Conservation (phyloP, 1,139 yeast genomes). For the Suhomyces guaymorum region DNA sequence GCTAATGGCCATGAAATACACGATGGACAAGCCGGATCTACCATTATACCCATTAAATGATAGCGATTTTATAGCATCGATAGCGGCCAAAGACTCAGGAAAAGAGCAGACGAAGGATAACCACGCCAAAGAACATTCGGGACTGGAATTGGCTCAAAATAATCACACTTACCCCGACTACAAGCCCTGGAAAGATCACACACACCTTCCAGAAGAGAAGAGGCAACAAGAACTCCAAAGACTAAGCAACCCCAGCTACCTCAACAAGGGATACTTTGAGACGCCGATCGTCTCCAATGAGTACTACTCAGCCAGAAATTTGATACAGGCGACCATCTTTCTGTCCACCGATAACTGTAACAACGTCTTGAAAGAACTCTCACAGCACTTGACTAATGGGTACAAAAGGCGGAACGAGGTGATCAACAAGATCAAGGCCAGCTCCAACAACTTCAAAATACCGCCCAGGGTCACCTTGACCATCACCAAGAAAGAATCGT, state of each 20-base stretch:
- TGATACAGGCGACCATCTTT: constrained; percentile 46
- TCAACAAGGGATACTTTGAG: constrained; percentile 50
- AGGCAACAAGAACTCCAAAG: constrained; percentile 27
- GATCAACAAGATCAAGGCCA: constrained; percentile 59
- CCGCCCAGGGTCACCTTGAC: constrained; percentile 90
- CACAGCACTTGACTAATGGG: constrained; percentile 60
- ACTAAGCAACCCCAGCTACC: constrained; percentile 33
- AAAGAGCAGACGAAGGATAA: constrained; percentile 1
- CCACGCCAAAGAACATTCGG: not conserved
- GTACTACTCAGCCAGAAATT: constrained; percentile 53
- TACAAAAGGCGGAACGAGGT: constrained; percentile 62
- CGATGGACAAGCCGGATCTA: constrained; percentile 38
- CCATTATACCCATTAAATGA: constrained; percentile 41
- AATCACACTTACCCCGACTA: constrained; percentile 66
- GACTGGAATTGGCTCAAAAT: not conserved
- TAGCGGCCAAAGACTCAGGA: not conserved
- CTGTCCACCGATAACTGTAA: constrained; percentile 41
- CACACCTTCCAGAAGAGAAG: constrained; percentile 45
- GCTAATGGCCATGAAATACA: constrained; percentile 36
- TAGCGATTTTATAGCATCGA: constrained; percentile 4
- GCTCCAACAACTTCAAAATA: constrained; percentile 60
- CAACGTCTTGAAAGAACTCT: constrained; percentile 41
- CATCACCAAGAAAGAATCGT: constrained; percentile 77
- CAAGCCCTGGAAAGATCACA: constrained; percentile 71
- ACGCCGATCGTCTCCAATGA: constrained; percentile 60